Evolutionary conservation across 139 green algal species (phyloP), one percentile per base, ranked within the genome.

Genomic region (Diplosphaera chodatii): DNA sequence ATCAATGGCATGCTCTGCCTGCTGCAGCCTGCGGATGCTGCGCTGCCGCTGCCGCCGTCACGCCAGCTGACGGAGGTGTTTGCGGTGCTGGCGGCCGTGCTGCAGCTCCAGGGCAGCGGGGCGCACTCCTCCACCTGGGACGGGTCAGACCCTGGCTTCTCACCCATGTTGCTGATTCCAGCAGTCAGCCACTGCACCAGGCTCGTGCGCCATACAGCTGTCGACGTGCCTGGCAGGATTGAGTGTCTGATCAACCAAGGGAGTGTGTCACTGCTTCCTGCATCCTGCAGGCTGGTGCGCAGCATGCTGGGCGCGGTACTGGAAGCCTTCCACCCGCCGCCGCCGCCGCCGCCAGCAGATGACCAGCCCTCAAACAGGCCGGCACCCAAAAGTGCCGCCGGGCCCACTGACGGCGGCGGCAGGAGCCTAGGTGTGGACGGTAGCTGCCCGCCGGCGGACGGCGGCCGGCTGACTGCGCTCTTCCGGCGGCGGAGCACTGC

Each of bases 11-110:
- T 48, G 37, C 37, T 32, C 5, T 65, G 59, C 4, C 21, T 32
- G 3, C 25, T 32, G 59, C 59, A 65, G 59, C 59, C 28, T 25
- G 48, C 48, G 25, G 59, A 65, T 15, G 59, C 59, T 15, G 27
- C 59, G 59, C 27, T 32, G n/a, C 59, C 59, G 27, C 59, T 65
- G 59, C 59, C 59, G 27, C 5, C 59, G 25, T 32, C 23, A n/a
- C 59, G n/a, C 0, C 63, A 76, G 71, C 71, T 81, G 30, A 28
- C 68, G 25, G 70, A 73, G 31, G 25, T 84, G 63, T 84, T 84
- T 64, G 65, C 23, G 2, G 78, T 75, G 13, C 71, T 81, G 40
- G 68, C 63, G 32, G 63, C 55, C 21, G 76, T 68, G 77, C 67
- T 81, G 56, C 59, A 66, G 28, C 3, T 59, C 10, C 13, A 10